Percentiles rank a stretch among this genome's conserved stretches.
phyloP scores from a whole-genome alignment of 2,329 filamentous ascomycete genomes.

The Fusarium proliferatum region DNA sequence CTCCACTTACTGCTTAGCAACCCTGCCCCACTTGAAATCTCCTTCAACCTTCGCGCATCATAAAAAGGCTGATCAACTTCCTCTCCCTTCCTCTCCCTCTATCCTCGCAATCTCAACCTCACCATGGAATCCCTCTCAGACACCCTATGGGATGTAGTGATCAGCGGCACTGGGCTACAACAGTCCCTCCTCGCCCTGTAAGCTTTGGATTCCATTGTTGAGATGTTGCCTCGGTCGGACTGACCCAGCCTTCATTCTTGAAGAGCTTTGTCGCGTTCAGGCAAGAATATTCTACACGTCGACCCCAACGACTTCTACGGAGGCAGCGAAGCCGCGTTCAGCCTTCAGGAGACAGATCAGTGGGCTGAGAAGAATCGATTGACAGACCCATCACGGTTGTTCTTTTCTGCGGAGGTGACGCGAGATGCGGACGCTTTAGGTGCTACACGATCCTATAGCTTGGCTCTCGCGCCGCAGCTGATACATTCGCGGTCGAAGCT shows the following conservation, averaged over 20 bases:
- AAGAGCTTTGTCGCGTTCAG: constrained; percentile 92
- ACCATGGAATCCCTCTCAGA: constrained; percentile 80
- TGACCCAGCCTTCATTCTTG: constrained; percentile 46
- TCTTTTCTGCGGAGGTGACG: constrained; percentile 50
- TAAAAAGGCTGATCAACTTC: constrained; percentile 26
- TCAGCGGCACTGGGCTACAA: constrained; percentile 80
- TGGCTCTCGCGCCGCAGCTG: constrained; percentile 86
- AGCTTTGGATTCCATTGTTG: constrained; percentile 54
- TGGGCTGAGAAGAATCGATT: constrained; percentile 68
- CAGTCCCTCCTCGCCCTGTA: constrained; percentile 85
- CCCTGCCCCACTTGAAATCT: constrained; percentile 40
- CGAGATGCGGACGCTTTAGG: constrained; percentile 60
- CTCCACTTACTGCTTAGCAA: constrained; percentile 8
- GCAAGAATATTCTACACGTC: constrained; percentile 90
- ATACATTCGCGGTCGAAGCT: constrained; percentile 86
- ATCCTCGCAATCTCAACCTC: constrained; percentile 37
- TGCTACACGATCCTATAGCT: constrained; percentile 79
- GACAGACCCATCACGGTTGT: constrained; percentile 37
- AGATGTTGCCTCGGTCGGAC: constrained; percentile 47
- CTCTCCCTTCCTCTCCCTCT: constrained; percentile 12
- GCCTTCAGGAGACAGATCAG: constrained; percentile 80
- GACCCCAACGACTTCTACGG: constrained; percentile 92
- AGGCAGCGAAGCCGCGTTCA: constrained; percentile 85
- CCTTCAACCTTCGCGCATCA: constrained; percentile 33
- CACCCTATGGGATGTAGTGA: constrained; percentile 81